Evolutionary conservation across 306 rosid species (phyloP), one percentile per base, ranked within the genome.

Genomic region (Vigna mungo): DNA sequence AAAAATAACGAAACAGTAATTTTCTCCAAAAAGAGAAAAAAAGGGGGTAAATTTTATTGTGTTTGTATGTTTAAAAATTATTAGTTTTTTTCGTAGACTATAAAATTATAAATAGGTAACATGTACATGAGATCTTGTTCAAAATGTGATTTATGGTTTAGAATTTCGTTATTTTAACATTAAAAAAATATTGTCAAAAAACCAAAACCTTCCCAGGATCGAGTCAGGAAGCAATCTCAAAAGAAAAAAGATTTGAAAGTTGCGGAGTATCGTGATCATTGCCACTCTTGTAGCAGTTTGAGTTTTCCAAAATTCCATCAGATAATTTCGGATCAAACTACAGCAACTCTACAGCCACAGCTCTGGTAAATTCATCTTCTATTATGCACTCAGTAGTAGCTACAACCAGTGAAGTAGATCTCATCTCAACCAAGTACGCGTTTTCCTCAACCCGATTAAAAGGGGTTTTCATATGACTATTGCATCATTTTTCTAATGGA

Each of bases 401-500:
- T 27, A 27, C 53, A 27, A 49, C 4, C 49, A 25, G 58, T 54
- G 9, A 64, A 53, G 25, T 64, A 44, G 30, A 66, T 78, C 65
- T 14, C 18, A 8, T 61, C 71, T 34, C 4, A 59, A 58, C 68
- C 34, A 53, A 66, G 11, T 68, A 15, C 34, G 46, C 10, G 30
- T 18, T 43, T 56, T 43, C 17, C 43, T 20, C 49, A 72, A 21
- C 47, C 67, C 12, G 17, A 23, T 21, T 4, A 3, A 30, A 55
- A 80, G 72, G 53, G 52, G 36, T 75, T 74, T 41, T 71, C 75
- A 6, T 25, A 64, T 80, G 76, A 68, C n/a, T 17, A 64, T 18
- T 4, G 10, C 44, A 60, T 76, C 10, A 3, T 74, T 52, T 71
- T 32, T 51, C 70, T 76, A 55, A 93, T 91, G 97, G 93, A 91